phyloP scores from a whole-genome alignment of 2,329 filamentous ascomycete species.

The Diaporthe destruens region DNA sequence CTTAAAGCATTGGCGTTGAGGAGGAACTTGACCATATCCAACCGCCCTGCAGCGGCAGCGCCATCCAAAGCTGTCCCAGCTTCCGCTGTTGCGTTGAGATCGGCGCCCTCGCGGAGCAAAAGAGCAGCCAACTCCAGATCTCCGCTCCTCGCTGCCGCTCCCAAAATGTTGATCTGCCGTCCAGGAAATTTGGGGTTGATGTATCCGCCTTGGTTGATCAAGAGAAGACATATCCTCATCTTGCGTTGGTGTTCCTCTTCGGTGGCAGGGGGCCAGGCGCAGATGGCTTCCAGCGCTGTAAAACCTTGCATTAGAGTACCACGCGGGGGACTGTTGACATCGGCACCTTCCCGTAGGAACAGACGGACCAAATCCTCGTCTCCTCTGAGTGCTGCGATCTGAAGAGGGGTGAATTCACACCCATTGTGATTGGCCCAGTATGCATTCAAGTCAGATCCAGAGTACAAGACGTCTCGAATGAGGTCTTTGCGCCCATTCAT shows the following conservation, averaged over 20 bases:
- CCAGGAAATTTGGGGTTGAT: not conserved
- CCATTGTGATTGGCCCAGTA: not conserved
- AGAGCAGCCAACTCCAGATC: constrained; percentile 3
- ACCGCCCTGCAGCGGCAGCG: not conserved
- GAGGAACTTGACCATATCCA: constrained; percentile 13
- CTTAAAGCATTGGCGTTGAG: constrained; percentile 12
- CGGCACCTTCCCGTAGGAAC: not conserved
- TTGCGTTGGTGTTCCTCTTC: constrained; percentile 14
- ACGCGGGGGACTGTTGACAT: not conserved
- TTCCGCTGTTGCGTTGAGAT: not conserved
- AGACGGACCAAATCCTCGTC: not conserved
- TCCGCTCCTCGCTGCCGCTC: not conserved
- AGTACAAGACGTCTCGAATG: not conserved
- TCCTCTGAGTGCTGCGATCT: not conserved
- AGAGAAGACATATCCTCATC: not conserved
- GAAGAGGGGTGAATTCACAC: not conserved
- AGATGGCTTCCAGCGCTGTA: constrained; percentile 3
- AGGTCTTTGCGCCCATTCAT: not conserved
- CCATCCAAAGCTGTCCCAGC: not conserved
- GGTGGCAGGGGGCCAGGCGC: not conserved
- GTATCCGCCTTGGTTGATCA: not conserved
- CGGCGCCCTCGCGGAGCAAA: not conserved
- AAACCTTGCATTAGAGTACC: not conserved
- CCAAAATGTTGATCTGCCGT: not conserved
- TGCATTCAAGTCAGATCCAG: constrained; percentile 1